Evolutionary conservation across 1,139 yeast species (phyloP), one percentile per base, ranked within the genome.

Genomic region (Saccharomyces hybrid): DNA sequence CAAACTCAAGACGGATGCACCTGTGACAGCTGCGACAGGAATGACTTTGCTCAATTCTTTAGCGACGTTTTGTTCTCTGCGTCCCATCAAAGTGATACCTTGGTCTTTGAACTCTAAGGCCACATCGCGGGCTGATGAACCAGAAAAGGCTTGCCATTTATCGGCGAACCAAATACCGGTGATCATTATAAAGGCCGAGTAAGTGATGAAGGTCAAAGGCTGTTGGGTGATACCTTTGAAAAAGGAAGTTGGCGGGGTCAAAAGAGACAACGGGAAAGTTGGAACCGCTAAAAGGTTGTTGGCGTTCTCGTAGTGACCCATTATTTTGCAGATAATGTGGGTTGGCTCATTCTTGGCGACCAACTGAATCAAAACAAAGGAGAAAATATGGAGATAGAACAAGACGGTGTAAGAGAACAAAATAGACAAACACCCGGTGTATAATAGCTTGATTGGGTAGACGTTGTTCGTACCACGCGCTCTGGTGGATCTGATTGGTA

Each of bases 81-180:
- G 90, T 60, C 97, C 96, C 53, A 88, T 79, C 63, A 90, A 80
- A 26, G 91, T 82, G 65, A 90, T 82, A 60, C 90, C 91, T 76
- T 89, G 96, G 46, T 86, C 93, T 74, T 88, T 89, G 79, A 90
- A 89, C 72, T 82, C 86, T 65, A 78, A 79, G 53, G 97, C 87
- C 57, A 89, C 73, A 67, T 89, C 97, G 66, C 78, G 81, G 63
- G 96, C 89, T 41, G 91, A 78, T 41, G 90, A 81, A 54, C 97
- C 97, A 14, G 96, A 85, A 62, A 86, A 77, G 54, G 75, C 76
- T 56, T 83, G 75, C 97, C 97, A 90, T 60, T 77, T 71, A 63
- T 75, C 74, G 52, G 91, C 86, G 64, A 89, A 88, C 74, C 82
- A 75, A 41, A 82, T 76, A 47, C 90, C 78, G 54, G 82, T 74